phyloP scores from a whole-genome alignment of 2,329 filamentous ascomycete genomes.

The Botryotinia narcissicola region DNA sequence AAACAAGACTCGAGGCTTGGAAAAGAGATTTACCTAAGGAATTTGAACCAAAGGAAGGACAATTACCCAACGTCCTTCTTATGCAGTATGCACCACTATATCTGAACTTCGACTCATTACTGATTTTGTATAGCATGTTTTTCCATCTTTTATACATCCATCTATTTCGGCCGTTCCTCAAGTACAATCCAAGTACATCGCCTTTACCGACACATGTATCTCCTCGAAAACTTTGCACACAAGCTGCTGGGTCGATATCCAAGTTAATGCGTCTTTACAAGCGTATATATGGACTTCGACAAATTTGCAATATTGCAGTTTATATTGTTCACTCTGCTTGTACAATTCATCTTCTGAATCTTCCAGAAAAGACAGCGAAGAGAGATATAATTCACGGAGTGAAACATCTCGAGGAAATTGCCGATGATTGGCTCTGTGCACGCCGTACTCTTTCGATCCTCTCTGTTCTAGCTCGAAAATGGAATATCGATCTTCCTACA shows the following conservation, averaged over 20 bases:
- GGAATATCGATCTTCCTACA: conserved; percentile 81
- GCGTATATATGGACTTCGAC: conserved; percentile 81
- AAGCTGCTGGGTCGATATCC: conserved; percentile 84
- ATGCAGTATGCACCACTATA: conserved; percentile 68
- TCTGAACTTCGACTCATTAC: conserved; percentile 15
- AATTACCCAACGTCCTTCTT: conserved; percentile 75
- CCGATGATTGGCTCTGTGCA: conserved; percentile 90
- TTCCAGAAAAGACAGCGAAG: conserved; percentile 87
- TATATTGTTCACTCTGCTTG: conserved; percentile 95
- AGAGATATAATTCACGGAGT: conserved; percentile 88
- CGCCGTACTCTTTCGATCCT: conserved; percentile 82
- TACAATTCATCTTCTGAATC: conserved; percentile 88
- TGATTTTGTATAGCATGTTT: conserved; percentile 72
- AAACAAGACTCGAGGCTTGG: conserved; percentile 88
- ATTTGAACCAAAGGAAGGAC: conserved; percentile 84
- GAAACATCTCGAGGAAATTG: conserved; percentile 91
- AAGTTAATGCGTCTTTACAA: conserved; percentile 95
- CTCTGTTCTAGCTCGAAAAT: conserved; percentile 80
- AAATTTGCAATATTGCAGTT: conserved; percentile 94
- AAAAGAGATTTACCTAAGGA: conserved; percentile 78
- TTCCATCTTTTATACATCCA: conserved; percentile 95
- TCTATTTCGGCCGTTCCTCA: conserved; percentile 90
- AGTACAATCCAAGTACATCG: conserved; percentile 78
- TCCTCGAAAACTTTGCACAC: conserved; percentile 84
- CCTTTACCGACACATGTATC: conserved; percentile 85